Percentiles rank a stretch among this genome's conserved stretches.
These are phyloP conservation scores for Hymenoscyphus occultus DNA, from an alignment of 2,329 filamentous ascomycete species.

Conservation along the genomic window DNA sequence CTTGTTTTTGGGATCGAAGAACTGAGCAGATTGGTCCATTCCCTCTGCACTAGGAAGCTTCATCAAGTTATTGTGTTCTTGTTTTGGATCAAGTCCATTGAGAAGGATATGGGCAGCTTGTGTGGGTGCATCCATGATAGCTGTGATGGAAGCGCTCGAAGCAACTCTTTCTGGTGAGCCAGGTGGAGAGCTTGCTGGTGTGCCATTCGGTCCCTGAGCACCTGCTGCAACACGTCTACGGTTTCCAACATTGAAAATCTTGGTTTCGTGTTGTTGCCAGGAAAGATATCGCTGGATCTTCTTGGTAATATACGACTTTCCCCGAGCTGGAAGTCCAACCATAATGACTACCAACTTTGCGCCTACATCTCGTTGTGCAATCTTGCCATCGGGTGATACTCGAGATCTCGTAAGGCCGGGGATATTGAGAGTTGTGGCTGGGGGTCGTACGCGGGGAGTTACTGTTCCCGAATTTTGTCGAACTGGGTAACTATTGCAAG, in stretches of 20 bases:
- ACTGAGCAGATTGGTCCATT: constrained; percentile 85
- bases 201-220: constrained; percentile 25
- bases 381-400: constrained; percentile 92
- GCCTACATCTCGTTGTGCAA: constrained; percentile 89
- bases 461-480: constrained; percentile 72
- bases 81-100: constrained; percentile 43
- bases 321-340: constrained; percentile 91
- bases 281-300: constrained; percentile 93
- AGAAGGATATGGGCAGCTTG: constrained; percentile 57
- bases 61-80: constrained; percentile 21
- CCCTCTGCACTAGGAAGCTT: constrained; percentile 41
- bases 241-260: constrained; percentile 97
- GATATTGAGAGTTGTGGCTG: constrained; percentile 94
- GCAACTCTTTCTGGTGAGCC: constrained; percentile 30
- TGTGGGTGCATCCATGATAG: constrained; percentile 39
- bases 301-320: constrained; percentile 99
- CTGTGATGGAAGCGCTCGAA: constrained; percentile 22
- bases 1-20: constrained; percentile 89
- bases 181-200: constrained; percentile 22
- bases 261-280: constrained; percentile 94
- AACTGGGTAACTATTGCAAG: constrained; percentile 54
- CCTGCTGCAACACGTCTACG: constrained; percentile 77
- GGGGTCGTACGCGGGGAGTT: constrained; percentile 74
- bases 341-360: constrained; percentile 97
- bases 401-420: constrained; percentile 94